Base-by-base conservation (phyloP, 108 stramenopile genomes). In the Skeletonema grethae region DNA sequence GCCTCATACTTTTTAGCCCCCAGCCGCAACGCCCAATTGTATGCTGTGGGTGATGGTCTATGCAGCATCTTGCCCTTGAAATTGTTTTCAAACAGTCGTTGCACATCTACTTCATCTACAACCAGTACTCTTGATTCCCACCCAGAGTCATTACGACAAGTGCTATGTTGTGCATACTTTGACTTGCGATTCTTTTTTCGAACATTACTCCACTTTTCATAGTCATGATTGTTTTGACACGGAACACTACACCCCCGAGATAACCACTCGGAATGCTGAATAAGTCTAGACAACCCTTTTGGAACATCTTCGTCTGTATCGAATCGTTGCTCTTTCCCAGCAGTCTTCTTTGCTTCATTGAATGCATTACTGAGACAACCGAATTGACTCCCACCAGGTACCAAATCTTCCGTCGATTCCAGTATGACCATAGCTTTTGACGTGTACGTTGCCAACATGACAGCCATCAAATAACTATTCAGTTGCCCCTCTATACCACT, bases 351-450 rank as follows among this genome's bases (percentile, higher is more conserved):
- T 48, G 24, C 43, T 5, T 69, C 68, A 24, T 57, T 36, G 20
- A 48, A 75, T 10, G 65, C 34, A 16, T 70, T 63, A 6, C 31
- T 10, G 0, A 70, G 77, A 57, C 77, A 78, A 29, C 77, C 70
- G 12, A 78, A 78, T 24, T 78, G 77, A 30, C 55, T 57, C 5
- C 66, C 66, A n/a, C 41, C 32, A 7, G 59, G 24, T 45, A 66
- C 65, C 16, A 59, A 12, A 29, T 66, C 59, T n/a, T 55, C 41
- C 0, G 55, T 61, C 1, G 66, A 32, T 30, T 79, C 78, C 0
- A 79, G 67, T 34, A 79, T 28, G 3, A 79, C 67, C 66, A 79
- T 45, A 50, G 71, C 72, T 20, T 72, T 72, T 3, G 60, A 41
- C 3, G 61, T 18, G 57, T 62, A 72, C 1, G 78, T 72, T 25